phyloP scores from a whole-genome alignment of 805 yeast genomes.

The Starmerella bombi region DNA sequence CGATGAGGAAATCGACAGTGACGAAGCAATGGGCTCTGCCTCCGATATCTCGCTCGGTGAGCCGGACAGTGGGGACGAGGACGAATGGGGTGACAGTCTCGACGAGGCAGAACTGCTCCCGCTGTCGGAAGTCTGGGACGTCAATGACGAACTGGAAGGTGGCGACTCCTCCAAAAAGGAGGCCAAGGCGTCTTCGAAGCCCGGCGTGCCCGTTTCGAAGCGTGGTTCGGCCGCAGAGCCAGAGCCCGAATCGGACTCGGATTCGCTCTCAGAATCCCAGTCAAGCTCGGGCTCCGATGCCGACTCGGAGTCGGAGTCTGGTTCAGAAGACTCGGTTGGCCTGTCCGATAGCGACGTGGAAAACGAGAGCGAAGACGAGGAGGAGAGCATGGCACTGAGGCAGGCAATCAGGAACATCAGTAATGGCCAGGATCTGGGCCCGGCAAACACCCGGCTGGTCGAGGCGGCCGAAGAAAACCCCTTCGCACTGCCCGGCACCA shows the following conservation, averaged over 20 bases:
- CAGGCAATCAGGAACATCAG: slow-evolving; percentile 27
- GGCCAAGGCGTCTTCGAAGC: background rate
- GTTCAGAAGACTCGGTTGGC: slow-evolving; percentile 13
- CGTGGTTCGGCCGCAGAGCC: background rate
- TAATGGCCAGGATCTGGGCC: slow-evolving; percentile 5
- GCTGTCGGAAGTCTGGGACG: slow-evolving; percentile 80
- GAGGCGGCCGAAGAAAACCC: slow-evolving; percentile 29
- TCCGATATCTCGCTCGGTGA: slow-evolving; percentile 47
- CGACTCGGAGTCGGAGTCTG: slow-evolving; percentile 15
- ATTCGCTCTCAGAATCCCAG: slow-evolving; percentile 10
- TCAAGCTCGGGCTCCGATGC: slow-evolving; percentile 12
- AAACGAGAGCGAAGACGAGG: slow-evolving; percentile 32
- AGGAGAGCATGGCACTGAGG: slow-evolving; percentile 36
- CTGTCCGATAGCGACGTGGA: slow-evolving; percentile 20
- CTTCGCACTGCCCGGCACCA: slow-evolving; percentile 26
- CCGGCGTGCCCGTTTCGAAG: background rate
- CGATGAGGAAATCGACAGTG: slow-evolving; percentile 53
- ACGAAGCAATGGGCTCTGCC: slow-evolving; percentile 76
- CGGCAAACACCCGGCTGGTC: slow-evolving; percentile 16
- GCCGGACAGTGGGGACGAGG: slow-evolving; percentile 37
- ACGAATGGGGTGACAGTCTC: slow-evolving; percentile 55
- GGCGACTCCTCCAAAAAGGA: background rate
- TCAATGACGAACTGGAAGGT: slow-evolving; percentile 42
- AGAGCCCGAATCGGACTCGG: slow-evolving; percentile 14
- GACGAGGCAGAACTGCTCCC: slow-evolving; percentile 67